Base-by-base conservation (phyloP, 192 early-diverging fungal genomes). In the Umbelopsis sp. region DNA sequence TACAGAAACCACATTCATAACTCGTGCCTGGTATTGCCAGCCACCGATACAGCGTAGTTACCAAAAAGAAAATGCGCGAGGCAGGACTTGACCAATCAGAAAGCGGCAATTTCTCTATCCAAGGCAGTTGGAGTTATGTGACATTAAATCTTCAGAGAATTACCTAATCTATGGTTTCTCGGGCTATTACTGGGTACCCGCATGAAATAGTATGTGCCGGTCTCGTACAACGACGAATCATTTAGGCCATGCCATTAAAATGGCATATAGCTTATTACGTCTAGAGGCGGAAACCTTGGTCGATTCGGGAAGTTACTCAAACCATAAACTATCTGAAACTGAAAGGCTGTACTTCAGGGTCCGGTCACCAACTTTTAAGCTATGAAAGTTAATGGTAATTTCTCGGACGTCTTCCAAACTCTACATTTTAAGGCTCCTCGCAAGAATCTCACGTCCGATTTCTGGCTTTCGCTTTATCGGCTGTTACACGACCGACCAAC, bases 271-370 rank as follows among this genome's bases (percentile, higher is more conserved):
- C 22, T 12, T 21, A 52, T 52, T 21, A 25, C 21, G 9, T 52
- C 10, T 52, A 0, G 51, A 12, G 21, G 0, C 12, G 13, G 15
- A 15, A 2, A 2, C 27, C 55, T 61, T 30, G 55, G 46, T 18
- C 2, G 46, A 48, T 30, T 35, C 55, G 55, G 55, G 33, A 61
- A 15, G 13, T 0, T 35, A 25, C 35, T 16, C 55, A 61, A 61
- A 61, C 55, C 30, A 11, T 61, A 61, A 25, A 30, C 1, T 41
- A 30, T 35, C 16, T 15, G 25, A 18, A 33, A 35, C 48, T 49
- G 20, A 12, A 49, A 49, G 37, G 37, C 12, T 49, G 55, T 7
- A 61, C 55, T 61, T 61, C 55, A 61, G 55, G 55, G 55, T 61
- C 55, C 55, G 55, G 27, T 61, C 30, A 30, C 55, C 33, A 25